phyloP scores from a whole-genome alignment of 2,329 filamentous ascomycete genomes.

The Alternaria brassicicola region DNA sequence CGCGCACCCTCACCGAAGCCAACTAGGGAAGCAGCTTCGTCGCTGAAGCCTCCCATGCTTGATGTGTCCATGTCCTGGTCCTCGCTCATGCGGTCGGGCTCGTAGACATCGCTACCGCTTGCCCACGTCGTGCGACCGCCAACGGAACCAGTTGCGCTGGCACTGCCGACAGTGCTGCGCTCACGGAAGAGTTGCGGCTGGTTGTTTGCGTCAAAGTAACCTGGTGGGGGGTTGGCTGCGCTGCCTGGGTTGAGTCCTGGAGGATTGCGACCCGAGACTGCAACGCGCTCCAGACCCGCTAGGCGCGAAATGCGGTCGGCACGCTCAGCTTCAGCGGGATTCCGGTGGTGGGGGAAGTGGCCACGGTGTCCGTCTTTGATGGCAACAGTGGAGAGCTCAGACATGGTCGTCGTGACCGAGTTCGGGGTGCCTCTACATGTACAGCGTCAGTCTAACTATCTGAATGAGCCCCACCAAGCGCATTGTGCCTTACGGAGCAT shows the following conservation, averaged over 20 bases:
- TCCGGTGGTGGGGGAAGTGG: conserved; percentile 67
- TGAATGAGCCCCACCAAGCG: conserved; percentile 11
- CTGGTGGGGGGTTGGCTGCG: conserved; percentile 48
- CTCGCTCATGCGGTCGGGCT: conserved; percentile 74
- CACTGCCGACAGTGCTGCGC: conserved; percentile 87
- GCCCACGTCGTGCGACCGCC: conserved; percentile 73
- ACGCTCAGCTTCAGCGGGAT: conserved; percentile 86
- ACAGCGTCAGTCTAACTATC: conserved; percentile 22
- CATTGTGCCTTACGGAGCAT: conserved; percentile 74
- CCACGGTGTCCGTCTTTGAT: conserved; percentile 97
- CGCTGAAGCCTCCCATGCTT: conserved; percentile 79
- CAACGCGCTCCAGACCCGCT: conserved; percentile 86
- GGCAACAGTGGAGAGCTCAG: conserved; percentile 87
- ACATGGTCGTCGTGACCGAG: conserved; percentile 89
- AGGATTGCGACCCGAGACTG: conserved; percentile 68
- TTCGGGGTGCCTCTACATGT: conserved; percentile 81
- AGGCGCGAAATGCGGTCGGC: conserved; percentile 94
- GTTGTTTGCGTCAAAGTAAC: conserved; percentile 84
- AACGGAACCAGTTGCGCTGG: conserved; percentile 82
- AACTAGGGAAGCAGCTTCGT: conserved; percentile 84
- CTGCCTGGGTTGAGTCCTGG: conserved; percentile 56
- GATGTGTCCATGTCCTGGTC: conserved; percentile 65
- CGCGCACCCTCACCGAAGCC: conserved; percentile 88
- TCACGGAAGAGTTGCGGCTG: conserved; percentile 68
- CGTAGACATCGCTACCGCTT: conserved; percentile 64